Conservation (phyloP, 805 yeast species). For the Yarrowia porcina region DNA sequence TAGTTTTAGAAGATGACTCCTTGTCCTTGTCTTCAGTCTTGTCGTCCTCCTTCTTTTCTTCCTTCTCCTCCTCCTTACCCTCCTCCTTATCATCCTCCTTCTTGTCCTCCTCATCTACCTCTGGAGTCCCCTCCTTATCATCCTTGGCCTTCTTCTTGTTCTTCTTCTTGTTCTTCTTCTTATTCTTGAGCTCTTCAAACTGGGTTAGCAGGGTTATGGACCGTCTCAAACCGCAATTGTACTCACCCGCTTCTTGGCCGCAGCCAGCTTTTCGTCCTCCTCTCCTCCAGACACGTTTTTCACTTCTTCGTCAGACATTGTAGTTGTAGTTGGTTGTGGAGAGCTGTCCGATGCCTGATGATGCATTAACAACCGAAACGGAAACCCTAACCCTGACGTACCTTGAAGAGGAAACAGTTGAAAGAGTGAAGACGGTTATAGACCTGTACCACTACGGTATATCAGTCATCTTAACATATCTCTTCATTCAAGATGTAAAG, state of each 20-base stretch:
- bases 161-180: slow-evolving; percentile 52
- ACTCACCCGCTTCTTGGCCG: slow-evolving; percentile 63
- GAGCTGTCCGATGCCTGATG: neutral
- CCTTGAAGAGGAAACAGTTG: too few species aligned
- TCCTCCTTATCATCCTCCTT: neutral
- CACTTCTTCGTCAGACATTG: slow-evolving; percentile 25
- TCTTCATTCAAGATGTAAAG: too few species aligned
- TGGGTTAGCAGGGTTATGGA: slow-evolving; percentile 28
- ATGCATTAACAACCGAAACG: neutral
- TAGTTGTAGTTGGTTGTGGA: neutral
- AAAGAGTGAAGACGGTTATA: too few species aligned
- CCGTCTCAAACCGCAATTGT: neutral
- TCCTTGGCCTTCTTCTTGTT: slow-evolving; percentile 43
- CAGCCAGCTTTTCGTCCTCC: slow-evolving; percentile 63
- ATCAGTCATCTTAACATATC: too few species aligned
- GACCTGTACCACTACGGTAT: too few species aligned
- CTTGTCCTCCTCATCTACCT: slow-evolving; percentile 15
- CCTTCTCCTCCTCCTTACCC: slow-evolving; percentile 16
- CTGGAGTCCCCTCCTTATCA: slow-evolving; percentile 26
- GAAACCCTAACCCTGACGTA: slow-evolving; percentile 5
- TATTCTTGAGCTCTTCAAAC: slow-evolving; percentile 64
- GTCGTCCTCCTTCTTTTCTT: slow-evolving; percentile 12
- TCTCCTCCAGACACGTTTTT: slow-evolving; percentile 37
- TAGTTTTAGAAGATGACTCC: too few species aligned
- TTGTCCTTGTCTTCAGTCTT: slow-evolving; percentile 9